Evolutionary conservation across 1,284 basidiomycete species (phyloP).

Genomic region (Puccinia novopanici): DNA sequence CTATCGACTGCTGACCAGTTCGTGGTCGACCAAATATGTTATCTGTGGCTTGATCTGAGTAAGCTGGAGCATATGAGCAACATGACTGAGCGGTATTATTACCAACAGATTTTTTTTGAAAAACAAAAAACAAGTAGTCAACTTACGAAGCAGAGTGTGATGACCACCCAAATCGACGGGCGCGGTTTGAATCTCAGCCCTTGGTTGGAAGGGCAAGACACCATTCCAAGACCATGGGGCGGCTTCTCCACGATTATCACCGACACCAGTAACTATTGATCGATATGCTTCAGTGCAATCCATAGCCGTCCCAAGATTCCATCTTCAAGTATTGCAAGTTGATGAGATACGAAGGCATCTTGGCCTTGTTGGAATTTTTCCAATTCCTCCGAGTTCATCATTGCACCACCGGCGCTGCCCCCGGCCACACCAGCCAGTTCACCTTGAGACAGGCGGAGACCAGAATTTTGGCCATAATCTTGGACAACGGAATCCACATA

Average conservation of each 20-base stretch:
- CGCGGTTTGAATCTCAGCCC: constrained; percentile 36
- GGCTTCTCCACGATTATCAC: no score
- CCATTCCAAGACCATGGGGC: no score
- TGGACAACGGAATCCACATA: constrained; percentile 87
- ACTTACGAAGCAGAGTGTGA: constrained; percentile 43
- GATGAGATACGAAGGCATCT: constrained; percentile 84
- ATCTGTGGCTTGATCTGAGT: constrained; percentile 47
- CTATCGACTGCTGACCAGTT: constrained; percentile 44
- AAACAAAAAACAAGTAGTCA: not conserved
- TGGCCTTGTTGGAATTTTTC: constrained; percentile 92
- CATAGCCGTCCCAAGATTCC: constrained; percentile 87
- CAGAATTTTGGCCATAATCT: constrained; percentile 80
- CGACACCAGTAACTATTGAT: constrained; percentile 52
- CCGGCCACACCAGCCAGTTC: constrained; percentile 66
- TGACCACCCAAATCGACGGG: constrained; percentile 29
- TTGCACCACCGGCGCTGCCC: constrained; percentile 55
- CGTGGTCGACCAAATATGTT: constrained; percentile 41
- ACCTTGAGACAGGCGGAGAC: constrained; percentile 76
- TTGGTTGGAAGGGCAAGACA: no score
- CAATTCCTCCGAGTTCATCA: constrained; percentile 98
- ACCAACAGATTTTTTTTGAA: not conserved
- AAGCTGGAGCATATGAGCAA: not conserved
- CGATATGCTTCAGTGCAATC: constrained; percentile 79
- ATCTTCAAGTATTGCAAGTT: constrained; percentile 94
- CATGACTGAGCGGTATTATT: not conserved